phyloP scores from a whole-genome alignment of 768 basidiomycete species.

The Cystofilobasidium capitatum region DNA sequence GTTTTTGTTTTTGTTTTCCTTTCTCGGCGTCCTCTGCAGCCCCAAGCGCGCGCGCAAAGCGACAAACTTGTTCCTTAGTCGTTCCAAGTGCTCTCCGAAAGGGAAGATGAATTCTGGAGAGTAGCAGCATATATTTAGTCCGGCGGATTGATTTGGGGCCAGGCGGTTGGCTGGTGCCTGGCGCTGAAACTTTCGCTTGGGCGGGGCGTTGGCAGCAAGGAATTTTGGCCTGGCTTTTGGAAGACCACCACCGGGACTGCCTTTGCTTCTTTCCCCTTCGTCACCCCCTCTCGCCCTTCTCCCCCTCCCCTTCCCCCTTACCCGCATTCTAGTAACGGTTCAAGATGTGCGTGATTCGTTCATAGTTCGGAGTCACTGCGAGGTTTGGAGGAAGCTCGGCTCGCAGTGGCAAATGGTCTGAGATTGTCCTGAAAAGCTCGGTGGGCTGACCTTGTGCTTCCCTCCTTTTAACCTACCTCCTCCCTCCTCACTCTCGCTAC shows the following conservation, averaged over 20 bases:
- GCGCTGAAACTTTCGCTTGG: neutral
- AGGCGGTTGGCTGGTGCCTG: neutral
- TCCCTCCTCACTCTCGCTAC: neutral
- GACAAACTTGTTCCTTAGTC: too few species aligned
- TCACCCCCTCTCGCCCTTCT: neutral
- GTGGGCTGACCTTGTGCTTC: neutral
- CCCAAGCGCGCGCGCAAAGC: too few species aligned
- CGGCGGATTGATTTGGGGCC: neutral
- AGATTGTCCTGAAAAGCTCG: too few species aligned
- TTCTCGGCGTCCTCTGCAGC: too few species aligned
- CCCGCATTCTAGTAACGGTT: neutral
- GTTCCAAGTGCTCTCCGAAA: too few species aligned
- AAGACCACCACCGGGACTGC: neutral
- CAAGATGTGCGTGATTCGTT: too few species aligned
- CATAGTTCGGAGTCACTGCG: too few species aligned
- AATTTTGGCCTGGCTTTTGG: neutral
- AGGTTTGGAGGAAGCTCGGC: too few species aligned
- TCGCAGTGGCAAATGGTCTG: too few species aligned
- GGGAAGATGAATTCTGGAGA: too few species aligned
- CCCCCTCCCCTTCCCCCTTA: neutral
- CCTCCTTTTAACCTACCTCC: neutral
- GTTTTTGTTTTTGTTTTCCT: too few species aligned
- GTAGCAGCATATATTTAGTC: too few species aligned
- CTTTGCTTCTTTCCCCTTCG: neutral
- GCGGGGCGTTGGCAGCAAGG: neutral